phyloP scores from a whole-genome alignment of 371 early-diverging fungal species.

The Mycotypha africana region DNA sequence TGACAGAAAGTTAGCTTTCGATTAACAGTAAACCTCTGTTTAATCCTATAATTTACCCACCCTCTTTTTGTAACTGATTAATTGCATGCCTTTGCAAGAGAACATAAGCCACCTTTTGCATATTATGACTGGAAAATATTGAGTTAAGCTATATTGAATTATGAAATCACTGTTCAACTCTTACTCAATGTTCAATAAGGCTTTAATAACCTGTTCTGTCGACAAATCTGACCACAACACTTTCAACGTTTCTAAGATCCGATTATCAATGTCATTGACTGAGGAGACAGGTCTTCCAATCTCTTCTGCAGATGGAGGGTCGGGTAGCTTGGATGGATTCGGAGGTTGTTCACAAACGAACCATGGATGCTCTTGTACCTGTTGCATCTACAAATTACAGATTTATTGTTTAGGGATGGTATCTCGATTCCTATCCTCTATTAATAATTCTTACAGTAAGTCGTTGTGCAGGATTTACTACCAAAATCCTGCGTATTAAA shows the following conservation, averaged over 20 bases:
- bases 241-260: constrained; percentile 38
- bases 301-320: constrained; percentile 34
- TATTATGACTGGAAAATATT: constrained; percentile 39
- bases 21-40: too few relatives aligned
- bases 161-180: constrained; percentile 4
- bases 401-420: too few relatives aligned
- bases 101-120: constrained; percentile 50
- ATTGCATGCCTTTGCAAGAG: constrained; percentile 39
- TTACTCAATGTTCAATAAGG: constrained; percentile 38
- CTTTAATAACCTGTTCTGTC: constrained; percentile 25
- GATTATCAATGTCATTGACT: constrained; percentile 35
- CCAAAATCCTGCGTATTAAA: constrained; percentile 36
- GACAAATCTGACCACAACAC: constrained; percentile 41
- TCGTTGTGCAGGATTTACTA: constrained; percentile 34
- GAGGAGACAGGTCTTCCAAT: constrained; percentile 31
- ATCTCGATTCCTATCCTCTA: too few relatives aligned
- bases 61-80: constrained; percentile 38
- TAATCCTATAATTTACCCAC: too few relatives aligned
- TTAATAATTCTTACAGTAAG: constrained; percentile 28
- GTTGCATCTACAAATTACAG: constrained; percentile 28
- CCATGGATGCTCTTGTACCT: constrained; percentile 41
- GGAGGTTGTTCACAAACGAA: constrained; percentile 27
- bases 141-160: too few relatives aligned
- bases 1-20: background rate
- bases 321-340: constrained; percentile 29